phyloP scores from a whole-genome alignment of 805 yeast genomes.

The Wickerhamiella bombiphila region DNA sequence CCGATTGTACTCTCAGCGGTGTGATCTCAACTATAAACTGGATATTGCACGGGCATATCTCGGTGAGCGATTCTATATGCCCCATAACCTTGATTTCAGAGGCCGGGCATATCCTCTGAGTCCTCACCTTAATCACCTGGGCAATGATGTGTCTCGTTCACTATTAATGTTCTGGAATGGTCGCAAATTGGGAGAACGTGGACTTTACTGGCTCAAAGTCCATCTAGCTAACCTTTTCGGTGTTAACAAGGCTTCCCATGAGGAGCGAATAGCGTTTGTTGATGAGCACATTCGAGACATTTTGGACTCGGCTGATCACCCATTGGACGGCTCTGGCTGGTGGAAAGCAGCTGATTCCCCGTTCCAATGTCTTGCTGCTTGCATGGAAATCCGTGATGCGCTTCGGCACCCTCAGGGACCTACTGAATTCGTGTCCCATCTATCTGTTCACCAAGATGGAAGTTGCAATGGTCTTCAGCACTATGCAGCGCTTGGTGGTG shows the following conservation, averaged over 20 bases:
- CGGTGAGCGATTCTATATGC: slow-evolving; percentile 46
- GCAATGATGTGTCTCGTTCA: slow-evolving; percentile 46
- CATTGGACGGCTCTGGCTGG: slow-evolving; percentile 33
- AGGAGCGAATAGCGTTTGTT: slow-evolving; percentile 35
- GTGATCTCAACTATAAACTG: slow-evolving; percentile 83
- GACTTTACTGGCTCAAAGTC: slow-evolving; percentile 45
- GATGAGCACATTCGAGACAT: slow-evolving; percentile 34
- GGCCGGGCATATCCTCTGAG: slow-evolving; percentile 54
- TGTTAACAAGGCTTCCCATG: slow-evolving; percentile 38
- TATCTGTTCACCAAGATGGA: slow-evolving; percentile 54
- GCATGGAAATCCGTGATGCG: slow-evolving; percentile 40
- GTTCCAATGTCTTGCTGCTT: slow-evolving; percentile 46
- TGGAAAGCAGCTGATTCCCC: slow-evolving; percentile 48
- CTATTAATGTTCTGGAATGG: slow-evolving; percentile 48
- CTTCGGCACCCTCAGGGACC: slow-evolving; percentile 34
- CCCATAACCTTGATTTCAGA: slow-evolving; percentile 49
- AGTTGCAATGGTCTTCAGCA: slow-evolving; percentile 57
- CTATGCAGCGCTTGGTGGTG: slow-evolving; percentile 61
- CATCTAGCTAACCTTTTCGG: slow-evolving; percentile 50
- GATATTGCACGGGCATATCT: slow-evolving; percentile 90
- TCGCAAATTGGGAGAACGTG: slow-evolving; percentile 35
- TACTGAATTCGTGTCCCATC: slow-evolving; percentile 32
- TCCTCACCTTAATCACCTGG: slow-evolving; percentile 49
- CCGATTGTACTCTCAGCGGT: slow-evolving; percentile 67
- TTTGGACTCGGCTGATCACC: slow-evolving; percentile 33